Conservation (phyloP, 768 basidiomycete genomes). For the Kwoniella dejecticola region DNA sequence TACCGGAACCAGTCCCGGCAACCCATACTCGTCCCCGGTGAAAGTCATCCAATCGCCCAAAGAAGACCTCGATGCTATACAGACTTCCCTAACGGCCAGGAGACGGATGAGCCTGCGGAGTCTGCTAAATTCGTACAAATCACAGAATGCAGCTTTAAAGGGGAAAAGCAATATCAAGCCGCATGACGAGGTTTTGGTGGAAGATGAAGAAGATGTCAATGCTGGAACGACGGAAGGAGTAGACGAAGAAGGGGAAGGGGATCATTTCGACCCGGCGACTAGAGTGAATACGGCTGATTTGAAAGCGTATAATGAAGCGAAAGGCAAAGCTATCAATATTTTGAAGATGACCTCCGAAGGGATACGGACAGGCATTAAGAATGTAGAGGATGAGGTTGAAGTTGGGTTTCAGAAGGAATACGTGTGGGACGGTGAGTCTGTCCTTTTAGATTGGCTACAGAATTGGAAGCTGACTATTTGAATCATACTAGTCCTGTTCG, state of each 20-base stretch:
- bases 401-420: slow-evolving; percentile 25
- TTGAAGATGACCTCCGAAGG: not conserved
- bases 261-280: not conserved
- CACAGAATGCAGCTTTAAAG: not conserved
- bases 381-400: slow-evolving; percentile 14
- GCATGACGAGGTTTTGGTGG: slow-evolving; percentile 3
- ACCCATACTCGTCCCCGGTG: not conserved
- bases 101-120: slow-evolving; percentile 15
- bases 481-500: slow-evolving; percentile 40
- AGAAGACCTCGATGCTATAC: slow-evolving; percentile 25
- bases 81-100: slow-evolving; percentile 15
- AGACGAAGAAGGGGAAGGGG: slow-evolving; percentile 17
- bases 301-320: slow-evolving; percentile 16
- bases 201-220: slow-evolving; percentile 18
- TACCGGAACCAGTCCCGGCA: too few species aligned
- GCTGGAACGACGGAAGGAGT: slow-evolving; percentile 16
- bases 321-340: slow-evolving; percentile 23
- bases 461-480: not conserved
- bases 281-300: slow-evolving; percentile 20
- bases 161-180: slow-evolving; percentile 1
- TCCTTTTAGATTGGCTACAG: too few species aligned
- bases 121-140: slow-evolving; percentile 1
- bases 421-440: slow-evolving; percentile 49
- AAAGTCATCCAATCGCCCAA: not conserved
- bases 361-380: slow-evolving; percentile 12